A percentile compares a stretch with the other conserved stretches of the same genome.
Evolutionary conservation across 768 basidiomycete species (phyloP).

Genomic region (Phlebiopsis gigantea): DNA sequence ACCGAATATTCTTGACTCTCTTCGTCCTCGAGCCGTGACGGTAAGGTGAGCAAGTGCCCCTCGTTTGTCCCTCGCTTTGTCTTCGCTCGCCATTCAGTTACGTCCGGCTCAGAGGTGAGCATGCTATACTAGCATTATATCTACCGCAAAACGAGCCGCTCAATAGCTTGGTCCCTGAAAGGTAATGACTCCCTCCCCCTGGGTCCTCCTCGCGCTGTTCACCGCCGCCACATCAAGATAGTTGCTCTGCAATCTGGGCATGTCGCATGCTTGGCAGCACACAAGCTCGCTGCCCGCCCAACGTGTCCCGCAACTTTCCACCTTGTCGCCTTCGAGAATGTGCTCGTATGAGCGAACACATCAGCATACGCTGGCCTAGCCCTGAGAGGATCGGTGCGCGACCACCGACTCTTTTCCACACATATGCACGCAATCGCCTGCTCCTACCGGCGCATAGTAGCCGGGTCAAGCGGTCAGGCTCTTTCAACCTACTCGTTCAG

Average conservation of each 20-base stretch:
- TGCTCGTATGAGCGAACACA: not conserved
- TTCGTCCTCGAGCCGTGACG: no score
- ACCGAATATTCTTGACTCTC: no score
- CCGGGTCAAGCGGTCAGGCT: not conserved
- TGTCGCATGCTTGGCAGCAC: not conserved
- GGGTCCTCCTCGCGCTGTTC: not conserved
- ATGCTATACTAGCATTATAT: no score
- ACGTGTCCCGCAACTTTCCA: not conserved
- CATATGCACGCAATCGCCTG: not conserved
- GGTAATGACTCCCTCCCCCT: not conserved
- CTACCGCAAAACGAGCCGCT: no score
- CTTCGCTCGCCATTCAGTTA: no score
- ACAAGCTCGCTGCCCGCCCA: not conserved
- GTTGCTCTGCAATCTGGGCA: not conserved
- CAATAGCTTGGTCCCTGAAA: not conserved
- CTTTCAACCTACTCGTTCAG: not conserved
- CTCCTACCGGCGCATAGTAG: not conserved
- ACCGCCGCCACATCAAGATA: not conserved
- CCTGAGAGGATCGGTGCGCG: not conserved
- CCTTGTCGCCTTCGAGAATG: not conserved
- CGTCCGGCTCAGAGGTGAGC: no score
- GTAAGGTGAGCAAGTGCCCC: no score
- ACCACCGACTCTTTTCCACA: not conserved
- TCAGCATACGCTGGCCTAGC: not conserved
- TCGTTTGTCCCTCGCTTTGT: no score